Conservation (phyloP, 2,329 filamentous ascomycete species). For the Aspergillus quadrilineatus region DNA sequence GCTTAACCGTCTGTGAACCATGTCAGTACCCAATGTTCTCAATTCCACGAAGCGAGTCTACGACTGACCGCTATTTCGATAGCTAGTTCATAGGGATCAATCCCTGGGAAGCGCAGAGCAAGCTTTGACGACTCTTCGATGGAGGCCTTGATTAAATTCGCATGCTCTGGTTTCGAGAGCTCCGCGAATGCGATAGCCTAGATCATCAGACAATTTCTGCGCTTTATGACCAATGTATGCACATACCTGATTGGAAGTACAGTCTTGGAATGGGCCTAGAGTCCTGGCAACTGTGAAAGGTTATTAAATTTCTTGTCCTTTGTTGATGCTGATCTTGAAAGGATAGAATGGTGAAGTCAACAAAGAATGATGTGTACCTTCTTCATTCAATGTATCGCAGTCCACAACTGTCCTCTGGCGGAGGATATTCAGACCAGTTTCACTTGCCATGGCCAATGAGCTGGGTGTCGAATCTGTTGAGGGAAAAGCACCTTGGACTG, state of each 20-base stretch:
- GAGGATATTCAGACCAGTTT: slow-evolving; percentile 43
- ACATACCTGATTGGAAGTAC: slow-evolving; percentile 55
- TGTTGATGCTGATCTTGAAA: background rate
- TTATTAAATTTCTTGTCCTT: background rate
- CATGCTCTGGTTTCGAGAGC: slow-evolving; percentile 44
- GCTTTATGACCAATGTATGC: background rate
- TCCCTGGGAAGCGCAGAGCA: slow-evolving; percentile 36
- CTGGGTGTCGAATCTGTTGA: background rate
- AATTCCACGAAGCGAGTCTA: background rate
- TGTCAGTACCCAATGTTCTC: background rate
- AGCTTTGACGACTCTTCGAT: slow-evolving; percentile 35
- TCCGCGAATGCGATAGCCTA: slow-evolving; percentile 54
- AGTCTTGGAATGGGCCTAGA: slow-evolving; percentile 53
- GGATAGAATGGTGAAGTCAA: background rate
- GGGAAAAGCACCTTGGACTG: background rate
- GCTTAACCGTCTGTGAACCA: slow-evolving; percentile 55
- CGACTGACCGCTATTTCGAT: slow-evolving; percentile 55
- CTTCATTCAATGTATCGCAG: slow-evolving; percentile 53
- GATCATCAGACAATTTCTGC: background rate
- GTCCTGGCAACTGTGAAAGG: slow-evolving; percentile 42
- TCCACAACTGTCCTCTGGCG: slow-evolving; percentile 49
- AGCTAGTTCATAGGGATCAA: slow-evolving; percentile 50
- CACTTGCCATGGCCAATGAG: slow-evolving; percentile 7
- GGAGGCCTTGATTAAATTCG: slow-evolving; percentile 22
- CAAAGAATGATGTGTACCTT: slow-evolving; percentile 36